Percentiles rank a stretch among this genome's conserved stretches.
Conservation (phyloP, 345 rosid species). For the Eucalyptus curtisii region DNA sequence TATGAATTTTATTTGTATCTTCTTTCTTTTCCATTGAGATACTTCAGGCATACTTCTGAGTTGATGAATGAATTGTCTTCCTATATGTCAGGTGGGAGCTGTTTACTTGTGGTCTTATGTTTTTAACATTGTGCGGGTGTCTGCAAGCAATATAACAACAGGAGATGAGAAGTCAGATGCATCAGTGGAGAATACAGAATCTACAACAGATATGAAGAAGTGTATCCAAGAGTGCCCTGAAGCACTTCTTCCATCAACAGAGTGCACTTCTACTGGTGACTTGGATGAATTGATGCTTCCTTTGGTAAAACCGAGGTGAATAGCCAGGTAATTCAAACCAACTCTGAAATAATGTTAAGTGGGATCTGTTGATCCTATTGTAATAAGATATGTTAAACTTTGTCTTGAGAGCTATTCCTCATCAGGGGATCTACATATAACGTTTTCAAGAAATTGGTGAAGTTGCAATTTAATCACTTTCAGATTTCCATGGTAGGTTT, state of each 20-base stretch:
- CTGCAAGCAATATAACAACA: neutral
- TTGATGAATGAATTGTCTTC: neutral
- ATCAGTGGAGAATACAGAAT: neutral
- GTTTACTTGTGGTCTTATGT: slow-evolving; percentile 36
- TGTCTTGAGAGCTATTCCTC: neutral
- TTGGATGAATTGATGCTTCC: neutral
- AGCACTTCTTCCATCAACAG: slow-evolving; percentile 3
- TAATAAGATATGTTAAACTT: neutral
- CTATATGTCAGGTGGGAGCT: slow-evolving; percentile 23
- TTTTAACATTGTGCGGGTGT: slow-evolving; percentile 21
- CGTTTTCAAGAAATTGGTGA: neutral
- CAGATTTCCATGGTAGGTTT: neutral
- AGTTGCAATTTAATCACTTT: neutral
- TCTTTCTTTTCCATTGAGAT: neutral
- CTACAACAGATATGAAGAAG: neutral
- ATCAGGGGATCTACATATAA: neutral
- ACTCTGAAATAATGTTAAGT: neutral
- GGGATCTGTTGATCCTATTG: neutral
- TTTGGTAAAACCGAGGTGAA: neutral
- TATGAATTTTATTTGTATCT: neutral
- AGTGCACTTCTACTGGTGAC: neutral
- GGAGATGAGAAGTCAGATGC: neutral
- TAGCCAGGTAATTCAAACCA: neutral
- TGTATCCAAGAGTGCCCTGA: neutral
- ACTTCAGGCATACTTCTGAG: neutral